Base-by-base conservation (phyloP, 805 yeast species). In the Kluyveromyces starmeri region DNA sequence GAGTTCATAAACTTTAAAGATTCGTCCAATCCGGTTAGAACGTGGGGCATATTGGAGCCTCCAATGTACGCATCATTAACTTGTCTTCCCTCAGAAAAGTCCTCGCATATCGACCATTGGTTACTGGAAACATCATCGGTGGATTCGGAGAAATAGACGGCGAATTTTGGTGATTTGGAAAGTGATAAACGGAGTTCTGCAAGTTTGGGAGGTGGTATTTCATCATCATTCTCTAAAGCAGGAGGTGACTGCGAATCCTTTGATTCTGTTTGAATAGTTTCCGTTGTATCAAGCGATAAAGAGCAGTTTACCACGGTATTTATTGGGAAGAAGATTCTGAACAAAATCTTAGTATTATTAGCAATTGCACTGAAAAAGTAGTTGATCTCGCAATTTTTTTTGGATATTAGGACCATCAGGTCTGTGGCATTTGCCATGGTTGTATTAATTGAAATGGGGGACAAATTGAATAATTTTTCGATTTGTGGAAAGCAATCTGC, bases 91-190 rank as follows among this genome's bases (percentile, higher is more conserved):
- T 82, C 92, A 39, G 84, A 76, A 45, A 83, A 83, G 57, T 83
- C 94, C 38, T 80, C 89, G 56, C 89, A 81, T 17, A 80, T 76
- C 1, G 83, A 76, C 88, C 88, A 79, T 46, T 75, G 82, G 51
- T 78, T 78, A 16, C 67, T 55, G 42, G 69, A 64, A 25, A 68
- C 64, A 41, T 67, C 67, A 2, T 50, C 53, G 34, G 67, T 67
- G 12, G 73, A 73, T 45, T 72, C 69, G 38, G 75, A 62, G 52
- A 81, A 82, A 47, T 77, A 78, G 1, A 83, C 92, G 1, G 88
- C 83, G 58, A 83, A 83, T 48, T 75, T 77, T 4, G 94, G 94
- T 26, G 83, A 71, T 38, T 75, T 71, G 14, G 70, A 59, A 36
- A 75, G 58, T 36, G 61, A 65, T 22, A 72, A 51, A 45, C 73